Percentiles rank a stretch among this genome's conserved stretches.
Conservation (phyloP, 495 filamentous ascomycete species). For the Penicillium taxi region DNA sequence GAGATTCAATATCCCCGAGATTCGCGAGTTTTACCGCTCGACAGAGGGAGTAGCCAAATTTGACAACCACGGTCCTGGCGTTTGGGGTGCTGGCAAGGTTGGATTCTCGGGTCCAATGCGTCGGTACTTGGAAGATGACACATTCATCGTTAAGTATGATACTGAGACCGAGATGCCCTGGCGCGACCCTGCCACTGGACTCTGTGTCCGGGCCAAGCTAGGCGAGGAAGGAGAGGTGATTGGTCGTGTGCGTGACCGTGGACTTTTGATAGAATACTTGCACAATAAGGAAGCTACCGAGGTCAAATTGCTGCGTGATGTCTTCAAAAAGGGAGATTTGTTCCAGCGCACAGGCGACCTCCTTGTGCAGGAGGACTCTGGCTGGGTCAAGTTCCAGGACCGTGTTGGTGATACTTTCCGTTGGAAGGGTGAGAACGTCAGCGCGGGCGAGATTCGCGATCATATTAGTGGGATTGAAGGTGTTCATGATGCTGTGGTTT, state of each 20-base stretch:
- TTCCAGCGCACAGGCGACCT: conserved; percentile 86
- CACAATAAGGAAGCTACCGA: conserved; percentile 65
- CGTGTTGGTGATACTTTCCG: conserved; percentile 92
- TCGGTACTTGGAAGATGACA: conserved; percentile 44
- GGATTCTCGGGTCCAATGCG: conserved; percentile 65
- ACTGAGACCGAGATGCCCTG: conserved; percentile 59
- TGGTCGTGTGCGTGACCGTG: conserved; percentile 54
- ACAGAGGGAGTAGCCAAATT: conserved; percentile 71
- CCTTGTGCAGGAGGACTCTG: conserved; percentile 59
- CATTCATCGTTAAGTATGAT: conserved; percentile 62
- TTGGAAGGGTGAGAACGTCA: conserved; percentile 93
- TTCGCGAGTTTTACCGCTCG: conserved; percentile 84
- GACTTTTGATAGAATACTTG: conserved; percentile 73
- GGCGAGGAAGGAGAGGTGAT: conserved; percentile 78
- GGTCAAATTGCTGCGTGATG: conserved; percentile 69
- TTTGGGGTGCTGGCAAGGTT: conserved; percentile 69
- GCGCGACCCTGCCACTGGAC: conserved; percentile 62
- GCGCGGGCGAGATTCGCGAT: conserved; percentile 59
- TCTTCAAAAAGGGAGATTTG: conserved; percentile 71
- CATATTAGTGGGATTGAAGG: conserved; percentile 39
- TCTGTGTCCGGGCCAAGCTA: conserved; percentile 51
- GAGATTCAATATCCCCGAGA: conserved; percentile 71
- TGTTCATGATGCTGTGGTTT: conserved; percentile 45
- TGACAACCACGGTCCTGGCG: conserved; percentile 67
- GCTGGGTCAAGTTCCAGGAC: conserved; percentile 73